Conservation (phyloP, 192 early-diverging fungal genomes). For the Paraglomus occultum region DNA sequence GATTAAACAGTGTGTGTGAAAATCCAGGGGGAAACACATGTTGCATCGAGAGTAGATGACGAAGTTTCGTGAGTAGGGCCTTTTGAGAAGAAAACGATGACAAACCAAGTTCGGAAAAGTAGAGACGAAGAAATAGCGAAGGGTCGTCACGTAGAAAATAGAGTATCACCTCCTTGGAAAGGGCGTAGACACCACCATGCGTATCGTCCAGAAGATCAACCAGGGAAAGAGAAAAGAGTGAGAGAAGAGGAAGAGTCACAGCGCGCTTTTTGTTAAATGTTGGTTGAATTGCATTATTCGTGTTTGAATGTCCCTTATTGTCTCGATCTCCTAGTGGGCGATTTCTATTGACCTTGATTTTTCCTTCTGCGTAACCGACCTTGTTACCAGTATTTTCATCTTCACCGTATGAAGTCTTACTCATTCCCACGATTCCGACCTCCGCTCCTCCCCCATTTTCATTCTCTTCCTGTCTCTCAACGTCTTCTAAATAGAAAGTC, state of each 20-base stretch:
- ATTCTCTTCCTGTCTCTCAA: conserved; percentile 31
- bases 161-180: conserved; percentile 41
- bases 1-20: conserved; percentile 50
- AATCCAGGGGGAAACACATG: conserved; percentile 52
- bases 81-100: conserved; percentile 35
- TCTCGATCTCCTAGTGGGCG: background rate
- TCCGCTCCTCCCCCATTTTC: conserved; percentile 14
- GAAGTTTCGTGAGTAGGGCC: conserved; percentile 43
- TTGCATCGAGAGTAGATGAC: conserved; percentile 45
- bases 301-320: background rate
- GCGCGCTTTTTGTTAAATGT: conserved; percentile 32
- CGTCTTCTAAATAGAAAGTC: conserved; percentile 50
- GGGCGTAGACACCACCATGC: conserved; percentile 46
- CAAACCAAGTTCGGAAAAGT: conserved; percentile 49
- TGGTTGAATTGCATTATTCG: conserved; percentile 1
- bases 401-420: background rate
- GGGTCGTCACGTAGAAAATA: conserved; percentile 57
- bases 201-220: conserved; percentile 53
- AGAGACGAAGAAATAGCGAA: conserved; percentile 48
- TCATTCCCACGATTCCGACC: background rate
- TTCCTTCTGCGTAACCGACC: background rate
- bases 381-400: conserved; percentile 11
- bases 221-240: conserved; percentile 41
- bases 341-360: conserved; percentile 6
- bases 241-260: conserved; percentile 44